phyloP scores from a whole-genome alignment of 805 yeast genomes.

The Lipomyces mesembrius region DNA sequence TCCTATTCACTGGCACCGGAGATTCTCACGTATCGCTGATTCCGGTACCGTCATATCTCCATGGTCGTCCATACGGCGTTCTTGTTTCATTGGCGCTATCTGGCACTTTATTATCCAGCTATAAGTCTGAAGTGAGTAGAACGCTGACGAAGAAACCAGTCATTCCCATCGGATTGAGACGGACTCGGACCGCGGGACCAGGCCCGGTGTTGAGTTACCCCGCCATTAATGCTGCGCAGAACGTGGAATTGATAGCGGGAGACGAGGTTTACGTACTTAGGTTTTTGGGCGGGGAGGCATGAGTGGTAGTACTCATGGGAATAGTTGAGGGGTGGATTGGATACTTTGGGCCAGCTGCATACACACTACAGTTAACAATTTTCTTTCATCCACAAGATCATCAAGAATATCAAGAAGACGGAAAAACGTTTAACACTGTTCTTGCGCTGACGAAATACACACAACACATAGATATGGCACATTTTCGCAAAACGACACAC shows the following conservation, averaged over 20 bases:
- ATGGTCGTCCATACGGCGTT: constrained; percentile 14
- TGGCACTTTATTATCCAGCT: constrained; percentile 5
- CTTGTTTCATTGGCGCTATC: constrained; percentile 15
- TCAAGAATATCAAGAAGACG: too few relatives aligned
- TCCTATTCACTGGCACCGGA: constrained; percentile 12
- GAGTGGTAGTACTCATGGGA: background rate
- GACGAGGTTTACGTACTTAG: constrained; percentile 20
- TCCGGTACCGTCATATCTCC: constrained; percentile 13
- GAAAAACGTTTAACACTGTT: too few relatives aligned
- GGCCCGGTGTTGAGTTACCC: constrained; percentile 8
- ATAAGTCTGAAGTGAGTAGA: background rate
- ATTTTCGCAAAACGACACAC: background rate
- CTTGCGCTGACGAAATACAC: too few relatives aligned
- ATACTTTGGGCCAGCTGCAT: background rate
- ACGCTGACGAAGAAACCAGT: constrained; percentile 10
- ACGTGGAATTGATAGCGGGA: constrained; percentile 2
- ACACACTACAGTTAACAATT: too few relatives aligned
- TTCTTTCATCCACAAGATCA: too few relatives aligned
- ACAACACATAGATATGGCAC: too few relatives aligned
- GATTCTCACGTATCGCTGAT: constrained; percentile 14
- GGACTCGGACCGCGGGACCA: background rate
- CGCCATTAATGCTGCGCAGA: constrained; percentile 16
- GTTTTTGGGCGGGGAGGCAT: constrained; percentile 1
- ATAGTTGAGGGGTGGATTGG: background rate
- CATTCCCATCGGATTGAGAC: constrained; percentile 24